These are phyloP conservation scores for Globisporangium spinosum DNA, from an alignment of 352 stramenopile genomes.

Conservation along the genomic window DNA sequence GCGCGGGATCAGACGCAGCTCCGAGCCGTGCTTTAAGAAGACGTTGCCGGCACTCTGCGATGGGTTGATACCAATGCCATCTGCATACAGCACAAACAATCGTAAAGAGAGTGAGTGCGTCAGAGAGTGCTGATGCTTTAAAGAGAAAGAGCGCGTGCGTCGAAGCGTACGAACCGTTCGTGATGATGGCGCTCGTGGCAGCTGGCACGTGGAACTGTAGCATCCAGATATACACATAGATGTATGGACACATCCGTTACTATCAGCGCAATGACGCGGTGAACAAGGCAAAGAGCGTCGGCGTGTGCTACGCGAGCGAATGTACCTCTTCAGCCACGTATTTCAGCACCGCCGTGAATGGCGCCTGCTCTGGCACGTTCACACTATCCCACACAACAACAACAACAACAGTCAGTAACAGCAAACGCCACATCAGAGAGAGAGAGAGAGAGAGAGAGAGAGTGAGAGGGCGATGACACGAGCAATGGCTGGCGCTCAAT, in stretches of 20 bases:
- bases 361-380: conserved; percentile 76
- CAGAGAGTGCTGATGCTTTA: neutral
- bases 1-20: conserved; percentile 79
- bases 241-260: neutral
- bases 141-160: neutral
- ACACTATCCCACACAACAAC: conserved; percentile 31
- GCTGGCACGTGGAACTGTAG: conserved; percentile 73
- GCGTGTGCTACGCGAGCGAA: neutral
- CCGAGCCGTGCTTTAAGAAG: conserved; percentile 82
- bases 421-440: neutral
- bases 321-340: conserved; percentile 77
- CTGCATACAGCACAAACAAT: conserved; percentile 25
- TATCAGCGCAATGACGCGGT: neutral
- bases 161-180: conserved; percentile 47
- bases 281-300: neutral
- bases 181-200: conserved; percentile 86
- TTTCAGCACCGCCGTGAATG: conserved; percentile 83
- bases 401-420: conserved; percentile 5
- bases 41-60: conserved; percentile 80
- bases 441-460: neutral
- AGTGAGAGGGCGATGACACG: neutral
- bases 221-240: neutral
- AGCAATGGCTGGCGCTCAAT: neutral
- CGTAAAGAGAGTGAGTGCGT: neutral
- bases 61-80: conserved; percentile 85